Conservation (phyloP, 106 monocot genomes). For the Dendrobium officinale region DNA sequence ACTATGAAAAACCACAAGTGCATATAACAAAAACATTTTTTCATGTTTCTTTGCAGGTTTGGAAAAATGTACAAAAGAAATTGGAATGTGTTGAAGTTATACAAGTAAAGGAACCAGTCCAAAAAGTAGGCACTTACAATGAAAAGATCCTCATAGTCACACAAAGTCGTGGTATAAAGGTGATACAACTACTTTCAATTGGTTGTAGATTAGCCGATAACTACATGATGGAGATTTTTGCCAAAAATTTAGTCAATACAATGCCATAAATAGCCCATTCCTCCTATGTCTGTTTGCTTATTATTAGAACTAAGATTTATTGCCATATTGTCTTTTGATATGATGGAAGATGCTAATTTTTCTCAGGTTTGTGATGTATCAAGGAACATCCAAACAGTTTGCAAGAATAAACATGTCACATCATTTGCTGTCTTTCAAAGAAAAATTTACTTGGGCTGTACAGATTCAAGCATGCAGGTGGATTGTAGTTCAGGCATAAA, state of each 20-base stretch:
- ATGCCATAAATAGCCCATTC: background rate
- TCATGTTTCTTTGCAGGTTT: conserved; percentile 44
- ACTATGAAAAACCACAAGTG: background rate
- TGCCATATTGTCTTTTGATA: background rate
- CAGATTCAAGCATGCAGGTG: conserved; percentile 90
- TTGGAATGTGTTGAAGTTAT: conserved; percentile 82
- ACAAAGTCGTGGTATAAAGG: conserved; percentile 63
- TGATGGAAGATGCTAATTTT: background rate
- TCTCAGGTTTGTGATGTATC: conserved; percentile 63
- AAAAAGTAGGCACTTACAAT: conserved; percentile 44
- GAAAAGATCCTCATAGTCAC: conserved; percentile 64
- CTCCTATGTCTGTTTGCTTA: background rate
- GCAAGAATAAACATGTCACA: conserved; percentile 55
- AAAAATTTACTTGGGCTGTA: conserved; percentile 70
- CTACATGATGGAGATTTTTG: too few species aligned
- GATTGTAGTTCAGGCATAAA: conserved; percentile 5
- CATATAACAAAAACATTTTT: background rate
- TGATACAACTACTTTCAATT: background rate
- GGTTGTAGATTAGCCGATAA: too few species aligned
- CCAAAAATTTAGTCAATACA: background rate
- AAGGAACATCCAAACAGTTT: conserved; percentile 51
- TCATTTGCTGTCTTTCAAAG: conserved; percentile 49
- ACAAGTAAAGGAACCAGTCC: conserved; percentile 69
- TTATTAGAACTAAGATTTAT: background rate
- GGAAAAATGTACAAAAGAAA: conserved; percentile 58